Evolutionary conservation across 2,329 filamentous ascomycete genomes (phyloP).

Genomic region (Xylaria polymorpha): DNA sequence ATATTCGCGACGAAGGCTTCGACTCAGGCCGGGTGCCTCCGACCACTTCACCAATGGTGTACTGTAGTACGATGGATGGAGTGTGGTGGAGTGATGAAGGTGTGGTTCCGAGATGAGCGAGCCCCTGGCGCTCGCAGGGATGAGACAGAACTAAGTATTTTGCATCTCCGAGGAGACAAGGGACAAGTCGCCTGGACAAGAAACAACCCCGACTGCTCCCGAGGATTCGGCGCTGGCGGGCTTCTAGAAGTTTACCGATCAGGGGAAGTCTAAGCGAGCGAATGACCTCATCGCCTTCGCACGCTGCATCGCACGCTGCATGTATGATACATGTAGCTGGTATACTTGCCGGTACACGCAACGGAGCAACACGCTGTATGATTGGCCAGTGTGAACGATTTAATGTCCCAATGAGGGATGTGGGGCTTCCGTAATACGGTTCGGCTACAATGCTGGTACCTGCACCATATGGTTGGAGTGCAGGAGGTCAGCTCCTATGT

Average conservation of each 20-base stretch:
- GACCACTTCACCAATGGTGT: slow-evolving; percentile 5
- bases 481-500: not conserved
- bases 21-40: slow-evolving; percentile 16
- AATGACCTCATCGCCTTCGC: slow-evolving; percentile 13
- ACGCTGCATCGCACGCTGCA: slow-evolving; percentile 7
- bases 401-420: slow-evolving; percentile 25
- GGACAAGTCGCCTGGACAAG: no score
- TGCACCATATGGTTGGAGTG: not conserved
- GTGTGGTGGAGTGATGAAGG: slow-evolving; percentile 19
- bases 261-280: slow-evolving; percentile 34
- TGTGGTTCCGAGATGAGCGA: slow-evolving; percentile 28
- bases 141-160: slow-evolving; percentile 22
- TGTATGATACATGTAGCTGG: not conserved
- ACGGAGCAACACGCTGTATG: not conserved
- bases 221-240: slow-evolving; percentile 23
- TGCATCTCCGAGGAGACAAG: slow-evolving; percentile 36
- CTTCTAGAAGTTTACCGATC: slow-evolving; percentile 33
- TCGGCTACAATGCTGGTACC: slow-evolving; percentile 4
- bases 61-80: slow-evolving; percentile 5
- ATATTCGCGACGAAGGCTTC: not conserved
- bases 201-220: slow-evolving; percentile 17
- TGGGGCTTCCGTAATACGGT: slow-evolving; percentile 13
- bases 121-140: slow-evolving; percentile 21
- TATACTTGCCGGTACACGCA: not conserved
- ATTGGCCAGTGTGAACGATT: not conserved